Base-by-base conservation (phyloP, 345 rosid species). In the Moricandia arvensis region DNA sequence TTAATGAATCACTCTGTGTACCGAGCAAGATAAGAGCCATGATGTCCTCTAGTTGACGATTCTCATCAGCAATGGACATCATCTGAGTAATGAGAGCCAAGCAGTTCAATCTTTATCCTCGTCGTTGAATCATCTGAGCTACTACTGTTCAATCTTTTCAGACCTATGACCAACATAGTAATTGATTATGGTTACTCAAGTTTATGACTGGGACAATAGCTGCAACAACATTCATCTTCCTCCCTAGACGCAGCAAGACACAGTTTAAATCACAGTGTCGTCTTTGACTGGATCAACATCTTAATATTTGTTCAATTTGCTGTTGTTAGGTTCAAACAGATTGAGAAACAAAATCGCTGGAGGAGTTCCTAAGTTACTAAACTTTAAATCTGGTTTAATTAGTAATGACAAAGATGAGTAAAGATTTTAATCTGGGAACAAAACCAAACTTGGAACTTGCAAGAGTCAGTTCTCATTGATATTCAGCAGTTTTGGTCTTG, bases 401-500 rank as follows among this genome's bases (percentile, higher is more conserved):
- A 21, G 24, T 21, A 21, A 53, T 53, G 58, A 47, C 38, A 69
- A 59, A 15, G n/a, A 57, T 64, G 11, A 16, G 26, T 18, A 35
- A 57, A 34, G 26, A 49, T 30, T 75, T 34, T 0, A 67, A 49
- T 26, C 41, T 33, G 53, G 34, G 10, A 31, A 57, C 6, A 58
- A 15, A 15, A 18, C 15, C 49, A 41, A 55, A 63, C 15, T 11
- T 76, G 53, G 53, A 55, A 69, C 15, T 31, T 51, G 59, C 0
- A 66, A n/a, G 68, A 68, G 59, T 53, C 45, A 8, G 38, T 31
- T 12, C 77, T 79, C 85, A 89, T 51, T 80, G 89, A 79, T 81
- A 91, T 17, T 85, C 86, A 9, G 84, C 86, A 33, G 77, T 78
- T 81, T 89, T 90, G 37, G 84, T 77, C 84, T 75, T 71, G 58